A percentile compares a stretch with the other conserved stretches of the same genome.
phyloP scores from a whole-genome alignment of 345 rosid genomes.

The Excoecaria cochinchinensis region DNA sequence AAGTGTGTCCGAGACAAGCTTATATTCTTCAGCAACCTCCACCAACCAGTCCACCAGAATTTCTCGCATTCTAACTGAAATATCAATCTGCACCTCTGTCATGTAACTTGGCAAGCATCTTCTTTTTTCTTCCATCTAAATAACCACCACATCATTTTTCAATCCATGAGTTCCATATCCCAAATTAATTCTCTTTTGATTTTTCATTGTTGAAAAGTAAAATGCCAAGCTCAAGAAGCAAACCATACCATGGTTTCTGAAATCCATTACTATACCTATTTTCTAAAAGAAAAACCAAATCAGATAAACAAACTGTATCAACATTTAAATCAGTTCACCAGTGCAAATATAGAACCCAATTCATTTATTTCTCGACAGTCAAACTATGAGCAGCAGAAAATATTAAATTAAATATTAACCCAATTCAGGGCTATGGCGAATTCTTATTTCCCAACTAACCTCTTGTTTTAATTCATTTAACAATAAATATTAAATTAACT shows the following conservation, averaged over 20 bases:
- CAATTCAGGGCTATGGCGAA: background rate
- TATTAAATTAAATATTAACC: background rate
- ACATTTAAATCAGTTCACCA: background rate
- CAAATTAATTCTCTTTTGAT: background rate
- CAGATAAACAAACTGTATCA: background rate
- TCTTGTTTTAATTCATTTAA: background rate
- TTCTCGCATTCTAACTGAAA: constrained; percentile 19
- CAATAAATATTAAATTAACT: background rate
- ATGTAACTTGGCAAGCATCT: constrained; percentile 20
- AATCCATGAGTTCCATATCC: constrained; percentile 3
- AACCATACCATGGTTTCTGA: background rate
- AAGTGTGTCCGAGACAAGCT: constrained; percentile 22
- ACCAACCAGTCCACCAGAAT: constrained; percentile 33
- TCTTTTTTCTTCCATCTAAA: constrained; percentile 15
- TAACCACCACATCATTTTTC: constrained; percentile 5
- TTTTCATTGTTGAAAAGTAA: background rate
- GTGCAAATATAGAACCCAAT: background rate
- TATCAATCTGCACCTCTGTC: constrained; percentile 20
- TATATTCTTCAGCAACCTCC: constrained; percentile 25
- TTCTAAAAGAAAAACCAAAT: background rate
- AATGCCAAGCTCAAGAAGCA: background rate
- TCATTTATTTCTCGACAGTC: background rate
- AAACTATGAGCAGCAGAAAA: background rate
- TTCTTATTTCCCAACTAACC: background rate
- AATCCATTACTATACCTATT: background rate